Evolutionary conservation across 1,284 basidiomycete genomes (phyloP).

Genomic region (Somion occarium): DNA sequence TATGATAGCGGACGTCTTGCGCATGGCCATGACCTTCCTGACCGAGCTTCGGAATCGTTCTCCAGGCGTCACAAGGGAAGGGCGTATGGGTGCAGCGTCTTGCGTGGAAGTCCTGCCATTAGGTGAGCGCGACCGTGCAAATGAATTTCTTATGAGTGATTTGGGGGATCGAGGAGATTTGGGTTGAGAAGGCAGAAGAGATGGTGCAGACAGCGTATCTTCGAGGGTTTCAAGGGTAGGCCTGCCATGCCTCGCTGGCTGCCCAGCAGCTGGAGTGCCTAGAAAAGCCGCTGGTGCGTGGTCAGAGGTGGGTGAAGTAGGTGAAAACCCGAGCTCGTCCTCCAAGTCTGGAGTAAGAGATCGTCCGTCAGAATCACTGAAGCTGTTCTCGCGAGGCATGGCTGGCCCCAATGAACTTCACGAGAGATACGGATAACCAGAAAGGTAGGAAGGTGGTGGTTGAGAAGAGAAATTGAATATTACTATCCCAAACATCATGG

Average conservation of each 20-base stretch:
- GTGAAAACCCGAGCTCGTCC: constrained; percentile 18
- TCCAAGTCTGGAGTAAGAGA: constrained; percentile 53
- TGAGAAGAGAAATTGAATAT: background rate
- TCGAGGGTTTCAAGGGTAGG: background rate
- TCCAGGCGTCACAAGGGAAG: constrained; percentile 26
- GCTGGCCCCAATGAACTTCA: background rate
- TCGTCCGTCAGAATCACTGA: constrained; percentile 52
- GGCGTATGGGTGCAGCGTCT: constrained; percentile 1
- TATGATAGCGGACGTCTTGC: constrained; percentile 42
- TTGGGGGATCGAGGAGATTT: background rate
- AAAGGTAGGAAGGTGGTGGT: constrained; percentile 1
- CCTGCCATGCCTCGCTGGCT: background rate
- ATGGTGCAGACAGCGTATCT: background rate
- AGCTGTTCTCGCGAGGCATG: constrained; percentile 57
- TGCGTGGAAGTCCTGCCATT: background rate
- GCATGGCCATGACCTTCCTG: constrained; percentile 52
- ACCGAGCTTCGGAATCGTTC: constrained; percentile 48
- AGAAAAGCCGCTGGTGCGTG: constrained; percentile 1
- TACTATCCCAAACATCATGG: background rate
- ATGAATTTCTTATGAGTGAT: background rate
- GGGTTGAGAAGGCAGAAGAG: background rate
- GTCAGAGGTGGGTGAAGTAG: constrained; percentile 5
- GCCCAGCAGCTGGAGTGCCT: background rate
- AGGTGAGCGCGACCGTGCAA: background rate
- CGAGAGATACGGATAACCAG: background rate